Evolutionary conservation across 495 filamentous ascomycete genomes (phyloP).

Genomic region (Lasiosphaeris hirsuta): DNA sequence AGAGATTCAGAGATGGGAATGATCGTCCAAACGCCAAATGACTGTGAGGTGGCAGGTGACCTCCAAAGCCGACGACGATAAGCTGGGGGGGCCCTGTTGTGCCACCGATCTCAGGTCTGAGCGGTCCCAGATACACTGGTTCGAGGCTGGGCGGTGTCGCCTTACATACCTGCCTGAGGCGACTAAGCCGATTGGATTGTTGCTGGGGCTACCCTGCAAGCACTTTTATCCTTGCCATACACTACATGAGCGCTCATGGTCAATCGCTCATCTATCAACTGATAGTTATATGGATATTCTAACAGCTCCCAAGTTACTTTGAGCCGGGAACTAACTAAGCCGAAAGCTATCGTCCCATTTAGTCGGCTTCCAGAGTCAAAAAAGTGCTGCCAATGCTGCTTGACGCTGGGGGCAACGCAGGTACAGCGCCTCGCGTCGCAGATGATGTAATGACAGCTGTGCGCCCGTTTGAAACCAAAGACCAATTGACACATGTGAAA

Average conservation of each 20-base stretch:
- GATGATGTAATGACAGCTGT: background rate
- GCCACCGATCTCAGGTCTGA: too few species aligned
- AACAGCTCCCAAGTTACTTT: too few species aligned
- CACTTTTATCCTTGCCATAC: background rate
- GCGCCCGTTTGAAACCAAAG: too few species aligned
- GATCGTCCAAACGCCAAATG: background rate
- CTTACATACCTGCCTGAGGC: background rate
- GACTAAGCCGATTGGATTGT: background rate
- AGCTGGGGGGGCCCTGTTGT: background rate
- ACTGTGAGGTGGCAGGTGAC: background rate
- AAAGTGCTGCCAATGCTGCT: too few species aligned
- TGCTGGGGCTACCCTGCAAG: constrained; percentile 1
- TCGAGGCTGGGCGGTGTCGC: too few species aligned
- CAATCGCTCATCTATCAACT: background rate
- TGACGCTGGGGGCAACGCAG: background rate
- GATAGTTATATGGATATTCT: too few species aligned
- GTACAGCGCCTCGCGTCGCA: background rate
- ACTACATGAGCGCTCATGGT: background rate
- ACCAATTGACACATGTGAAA: too few species aligned
- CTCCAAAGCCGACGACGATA: background rate
- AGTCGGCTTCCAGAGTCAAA: too few species aligned
- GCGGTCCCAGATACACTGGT: too few species aligned
- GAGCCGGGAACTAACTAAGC: too few species aligned
- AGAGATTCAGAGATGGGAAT: background rate
- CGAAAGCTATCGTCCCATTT: too few species aligned